Conservation (phyloP, 129 eudicot genomes). For the Oenanthe sinensis region DNA sequence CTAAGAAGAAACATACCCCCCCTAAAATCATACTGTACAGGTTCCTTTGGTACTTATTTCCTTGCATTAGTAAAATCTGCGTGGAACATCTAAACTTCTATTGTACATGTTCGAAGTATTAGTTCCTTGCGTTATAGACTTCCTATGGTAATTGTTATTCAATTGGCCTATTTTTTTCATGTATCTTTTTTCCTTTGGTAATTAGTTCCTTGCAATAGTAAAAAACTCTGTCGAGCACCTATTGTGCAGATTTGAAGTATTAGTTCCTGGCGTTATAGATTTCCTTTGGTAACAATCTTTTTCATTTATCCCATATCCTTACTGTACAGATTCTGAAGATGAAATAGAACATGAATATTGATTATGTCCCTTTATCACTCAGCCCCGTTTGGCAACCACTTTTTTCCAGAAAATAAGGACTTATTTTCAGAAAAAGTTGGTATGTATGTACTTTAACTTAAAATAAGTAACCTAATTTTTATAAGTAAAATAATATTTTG, state of each 20-base stretch:
- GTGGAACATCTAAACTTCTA: not conserved
- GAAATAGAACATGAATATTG: constrained; percentile 81
- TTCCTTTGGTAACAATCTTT: not conserved
- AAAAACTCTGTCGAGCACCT: too few species aligned
- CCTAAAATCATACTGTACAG: not conserved
- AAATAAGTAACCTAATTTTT: too few species aligned
- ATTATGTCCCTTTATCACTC: constrained; percentile 16
- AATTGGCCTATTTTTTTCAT: not conserved
- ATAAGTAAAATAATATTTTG: too few species aligned
- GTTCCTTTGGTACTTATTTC: too few species aligned
- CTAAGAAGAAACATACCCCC: not conserved
- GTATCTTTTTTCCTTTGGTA: not conserved
- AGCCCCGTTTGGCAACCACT: too few species aligned
- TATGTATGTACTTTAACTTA: too few species aligned
- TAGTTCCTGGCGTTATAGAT: too few species aligned
- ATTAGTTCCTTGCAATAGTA: not conserved
- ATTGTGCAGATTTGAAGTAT: too few species aligned
- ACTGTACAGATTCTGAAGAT: constrained; percentile 61
- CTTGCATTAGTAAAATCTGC: too few species aligned
- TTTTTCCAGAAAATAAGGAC: too few species aligned
- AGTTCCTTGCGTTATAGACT: not conserved
- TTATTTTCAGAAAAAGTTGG: too few species aligned
- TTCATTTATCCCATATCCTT: not conserved
- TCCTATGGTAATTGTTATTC: not conserved
- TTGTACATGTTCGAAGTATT: not conserved